Percentiles rank a stretch among this genome's conserved stretches.
Evolutionary conservation across 805 yeast species (phyloP).

Genomic region (Candida bentonensis): DNA sequence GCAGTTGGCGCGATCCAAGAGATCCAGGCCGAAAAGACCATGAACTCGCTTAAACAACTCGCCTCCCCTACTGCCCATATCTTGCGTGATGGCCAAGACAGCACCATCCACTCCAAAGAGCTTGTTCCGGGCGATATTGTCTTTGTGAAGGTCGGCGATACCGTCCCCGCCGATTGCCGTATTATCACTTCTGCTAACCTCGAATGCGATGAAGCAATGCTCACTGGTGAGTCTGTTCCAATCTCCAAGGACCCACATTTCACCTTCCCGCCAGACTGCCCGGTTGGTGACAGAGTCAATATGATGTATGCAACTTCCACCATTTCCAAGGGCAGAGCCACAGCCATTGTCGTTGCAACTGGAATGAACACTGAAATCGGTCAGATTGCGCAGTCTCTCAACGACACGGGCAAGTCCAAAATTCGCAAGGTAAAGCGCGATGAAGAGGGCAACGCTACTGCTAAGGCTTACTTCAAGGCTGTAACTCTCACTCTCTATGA

Average conservation of each 20-base stretch:
- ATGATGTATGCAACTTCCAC: constrained; percentile 58
- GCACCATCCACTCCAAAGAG: constrained; percentile 43
- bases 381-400: constrained; percentile 47
- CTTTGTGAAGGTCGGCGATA: constrained; percentile 52
- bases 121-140: constrained; percentile 68
- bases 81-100: constrained; percentile 43
- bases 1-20: constrained; percentile 59
- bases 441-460: constrained; percentile 29
- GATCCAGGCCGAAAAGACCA: constrained; percentile 61
- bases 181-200: constrained; percentile 44
- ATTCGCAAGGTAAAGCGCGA: constrained; percentile 29
- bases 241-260: constrained; percentile 38
- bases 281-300: constrained; percentile 63
- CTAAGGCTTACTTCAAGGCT: constrained; percentile 34
- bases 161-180: constrained; percentile 62
- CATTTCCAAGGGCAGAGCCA: constrained; percentile 63
- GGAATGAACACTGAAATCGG: constrained; percentile 67
- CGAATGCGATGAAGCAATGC: constrained; percentile 56
- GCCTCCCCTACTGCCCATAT: constrained; percentile 62
- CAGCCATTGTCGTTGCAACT: constrained; percentile 54
- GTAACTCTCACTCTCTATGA: constrained; percentile 35
- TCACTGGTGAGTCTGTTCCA: constrained; percentile 55
- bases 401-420: constrained; percentile 25
- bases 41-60: constrained; percentile 55
- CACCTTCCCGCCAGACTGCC: constrained; percentile 29